These are phyloP conservation scores for Nepenthes alata DNA, from an alignment of 179 eudicot species.

Conservation along the genomic window DNA sequence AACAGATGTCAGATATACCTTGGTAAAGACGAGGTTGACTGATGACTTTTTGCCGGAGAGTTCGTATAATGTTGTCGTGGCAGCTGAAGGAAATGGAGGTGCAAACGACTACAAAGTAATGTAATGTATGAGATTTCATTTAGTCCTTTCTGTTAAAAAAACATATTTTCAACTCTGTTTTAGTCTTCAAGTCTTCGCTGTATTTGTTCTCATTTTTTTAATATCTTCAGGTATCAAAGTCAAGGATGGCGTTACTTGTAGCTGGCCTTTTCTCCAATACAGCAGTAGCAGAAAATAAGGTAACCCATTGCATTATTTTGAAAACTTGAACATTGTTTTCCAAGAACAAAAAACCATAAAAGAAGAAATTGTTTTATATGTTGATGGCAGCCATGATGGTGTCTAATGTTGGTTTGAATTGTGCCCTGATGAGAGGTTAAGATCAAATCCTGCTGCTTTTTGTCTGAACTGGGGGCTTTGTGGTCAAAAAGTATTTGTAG, in stretches of 20 bases:
- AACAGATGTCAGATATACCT: conserved; percentile 61
- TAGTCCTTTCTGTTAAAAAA: conserved; percentile 4
- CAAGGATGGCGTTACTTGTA: conserved; percentile 69
- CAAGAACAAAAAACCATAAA: too few relatives aligned
- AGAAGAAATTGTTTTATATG: too few relatives aligned
- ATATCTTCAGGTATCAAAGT: conserved; percentile 48
- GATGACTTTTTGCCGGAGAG: conserved; percentile 73
- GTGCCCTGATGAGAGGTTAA: too few relatives aligned
- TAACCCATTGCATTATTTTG: conserved; percentile 3
- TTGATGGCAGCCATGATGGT: too few relatives aligned
- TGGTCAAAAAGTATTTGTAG: too few relatives aligned
- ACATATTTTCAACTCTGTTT: not conserved
- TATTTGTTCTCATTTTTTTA: not conserved
- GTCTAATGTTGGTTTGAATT: too few relatives aligned
- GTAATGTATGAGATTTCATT: conserved; percentile 69
- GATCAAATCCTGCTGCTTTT: too few relatives aligned
- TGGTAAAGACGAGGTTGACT: conserved; percentile 51
- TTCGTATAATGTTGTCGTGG: conserved; percentile 56
- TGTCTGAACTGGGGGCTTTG: too few relatives aligned
- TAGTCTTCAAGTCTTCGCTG: not conserved
- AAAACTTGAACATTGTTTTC: too few relatives aligned
- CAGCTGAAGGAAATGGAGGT: conserved; percentile 56
- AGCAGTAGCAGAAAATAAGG: conserved; percentile 81
- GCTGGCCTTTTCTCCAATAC: conserved; percentile 80
- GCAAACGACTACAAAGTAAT: conserved; percentile 98